These are phyloP conservation scores for Quercus phellos DNA, from an alignment of 331 rosid genomes.

Conservation along the genomic window DNA sequence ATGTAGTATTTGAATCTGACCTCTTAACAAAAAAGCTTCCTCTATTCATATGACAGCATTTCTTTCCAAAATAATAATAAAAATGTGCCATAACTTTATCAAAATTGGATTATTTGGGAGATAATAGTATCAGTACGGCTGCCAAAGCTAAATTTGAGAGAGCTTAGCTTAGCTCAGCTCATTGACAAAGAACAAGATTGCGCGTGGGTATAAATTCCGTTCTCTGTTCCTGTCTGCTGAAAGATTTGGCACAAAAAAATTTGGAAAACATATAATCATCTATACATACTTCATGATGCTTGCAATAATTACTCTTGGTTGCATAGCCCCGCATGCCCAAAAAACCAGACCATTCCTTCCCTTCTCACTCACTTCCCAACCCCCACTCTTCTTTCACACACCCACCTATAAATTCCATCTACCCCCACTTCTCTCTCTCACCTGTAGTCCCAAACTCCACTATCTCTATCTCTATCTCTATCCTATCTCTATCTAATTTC, in stretches of 20 bases:
- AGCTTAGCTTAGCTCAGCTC: constrained; percentile 22
- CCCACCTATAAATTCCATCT: constrained; percentile 69
- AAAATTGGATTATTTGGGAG: not conserved
- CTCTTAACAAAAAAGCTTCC: no score
- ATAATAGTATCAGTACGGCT: constrained; percentile 3
- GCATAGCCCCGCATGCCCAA: constrained; percentile 92
- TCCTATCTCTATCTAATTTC: not conserved
- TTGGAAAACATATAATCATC: constrained; percentile 41
- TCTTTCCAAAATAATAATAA: no score
- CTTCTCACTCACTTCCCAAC: constrained; percentile 28
- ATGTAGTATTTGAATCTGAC: no score
- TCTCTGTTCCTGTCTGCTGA: constrained; percentile 33
- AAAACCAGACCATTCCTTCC: constrained; percentile 33
- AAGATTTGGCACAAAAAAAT: constrained; percentile 39
- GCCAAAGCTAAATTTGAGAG: constrained; percentile 19
- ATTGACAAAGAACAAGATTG: constrained; percentile 27
- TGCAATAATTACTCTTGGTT: constrained; percentile 94
- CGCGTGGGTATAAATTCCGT: constrained; percentile 51
- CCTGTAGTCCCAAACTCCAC: constrained; percentile 31
- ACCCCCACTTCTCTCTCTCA: constrained; percentile 60
- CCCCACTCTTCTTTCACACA: constrained; percentile 8
- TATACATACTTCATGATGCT: constrained; percentile 91
- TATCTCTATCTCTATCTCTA: constrained; percentile 22
- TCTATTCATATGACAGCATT: no score
- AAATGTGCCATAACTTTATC: no score